Conservation (phyloP, 345 rosid genomes). For the Lumnitzera racemosa region DNA sequence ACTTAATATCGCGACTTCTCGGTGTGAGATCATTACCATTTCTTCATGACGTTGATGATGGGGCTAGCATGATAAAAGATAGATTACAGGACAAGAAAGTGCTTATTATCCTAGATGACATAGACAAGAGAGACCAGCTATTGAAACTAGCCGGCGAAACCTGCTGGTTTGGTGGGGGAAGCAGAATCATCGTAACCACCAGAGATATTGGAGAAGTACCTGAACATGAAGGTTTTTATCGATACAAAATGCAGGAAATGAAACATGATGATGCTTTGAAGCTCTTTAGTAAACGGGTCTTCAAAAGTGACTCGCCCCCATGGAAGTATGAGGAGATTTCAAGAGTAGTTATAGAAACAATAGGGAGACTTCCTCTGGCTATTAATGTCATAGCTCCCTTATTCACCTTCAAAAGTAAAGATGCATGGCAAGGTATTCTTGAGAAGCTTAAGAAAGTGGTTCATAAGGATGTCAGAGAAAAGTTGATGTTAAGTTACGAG, state of each 20-base stretch:
- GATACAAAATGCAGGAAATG: slow-evolving; percentile 9
- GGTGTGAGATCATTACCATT: too few species aligned
- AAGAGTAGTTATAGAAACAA: too few species aligned
- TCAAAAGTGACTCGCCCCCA: too few species aligned
- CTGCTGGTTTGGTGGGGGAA: slow-evolving; percentile 3
- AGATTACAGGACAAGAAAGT: too few species aligned
- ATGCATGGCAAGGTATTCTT: neutral
- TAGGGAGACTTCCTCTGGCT: neutral
- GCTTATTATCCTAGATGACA: too few species aligned
- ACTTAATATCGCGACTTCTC: too few species aligned
- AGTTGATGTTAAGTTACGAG: slow-evolving; percentile 18
- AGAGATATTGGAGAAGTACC: slow-evolving; percentile 8
- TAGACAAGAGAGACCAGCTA: too few species aligned
- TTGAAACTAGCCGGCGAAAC: too few species aligned
- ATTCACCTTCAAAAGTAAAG: neutral
- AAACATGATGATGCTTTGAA: slow-evolving; percentile 6
- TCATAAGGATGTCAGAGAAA: slow-evolving; percentile 8
- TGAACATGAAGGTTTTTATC: slow-evolving; percentile 2
- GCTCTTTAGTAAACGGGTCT: neutral
- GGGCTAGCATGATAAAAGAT: too few species aligned
- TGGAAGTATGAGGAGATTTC: too few species aligned
- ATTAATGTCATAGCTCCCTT: neutral
- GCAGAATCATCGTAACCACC: slow-evolving; percentile 16
- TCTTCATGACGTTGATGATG: too few species aligned
- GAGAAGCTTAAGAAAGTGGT: slow-evolving; percentile 9